Conservation (phyloP, 768 basidiomycete genomes). For the Fibroporia radiculosa region DNA sequence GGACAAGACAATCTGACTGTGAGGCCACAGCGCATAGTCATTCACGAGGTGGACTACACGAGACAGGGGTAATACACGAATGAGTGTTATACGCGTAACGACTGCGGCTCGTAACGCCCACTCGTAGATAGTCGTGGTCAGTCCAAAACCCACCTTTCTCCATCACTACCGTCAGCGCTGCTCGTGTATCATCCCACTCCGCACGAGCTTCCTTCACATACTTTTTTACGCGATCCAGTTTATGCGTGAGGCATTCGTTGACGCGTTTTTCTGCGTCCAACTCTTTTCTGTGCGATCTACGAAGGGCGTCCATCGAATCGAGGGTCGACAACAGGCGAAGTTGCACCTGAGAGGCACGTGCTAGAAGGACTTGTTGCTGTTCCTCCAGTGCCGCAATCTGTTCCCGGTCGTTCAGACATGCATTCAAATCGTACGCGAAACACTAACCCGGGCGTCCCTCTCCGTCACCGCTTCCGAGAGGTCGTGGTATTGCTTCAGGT, state of each 20-base stretch:
- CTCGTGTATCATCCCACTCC: constrained; percentile 47
- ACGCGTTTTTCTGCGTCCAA: constrained; percentile 26
- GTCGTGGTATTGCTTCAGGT: background rate
- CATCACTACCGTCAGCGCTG: constrained; percentile 44
- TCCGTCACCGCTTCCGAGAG: background rate
- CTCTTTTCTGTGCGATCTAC: constrained; percentile 33
- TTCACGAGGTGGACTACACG: constrained; percentile 36
- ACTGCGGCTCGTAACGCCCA: too few species aligned
- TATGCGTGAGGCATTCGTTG: constrained; percentile 28
- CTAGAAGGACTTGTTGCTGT: constrained; percentile 28
- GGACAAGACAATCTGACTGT: constrained; percentile 33
- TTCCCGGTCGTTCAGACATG: background rate
- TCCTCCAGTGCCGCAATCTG: constrained; percentile 22
- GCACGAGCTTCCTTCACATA: constrained; percentile 29
- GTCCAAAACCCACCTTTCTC: constrained; percentile 43
- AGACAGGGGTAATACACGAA: constrained; percentile 1
- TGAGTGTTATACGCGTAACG: constrained; percentile 3
- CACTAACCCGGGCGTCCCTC: constrained; percentile 1
- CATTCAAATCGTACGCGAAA: background rate
- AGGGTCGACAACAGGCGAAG: constrained; percentile 41
- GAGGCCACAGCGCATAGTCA: constrained; percentile 39
- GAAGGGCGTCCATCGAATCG: constrained; percentile 40
- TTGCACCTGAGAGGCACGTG: constrained; percentile 36
- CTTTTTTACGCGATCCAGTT: constrained; percentile 29
- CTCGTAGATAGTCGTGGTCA: too few species aligned